These are phyloP conservation scores for Apiotrichum laibachii DNA, from an alignment of 1,284 basidiomycete genomes.

Conservation along the genomic window DNA sequence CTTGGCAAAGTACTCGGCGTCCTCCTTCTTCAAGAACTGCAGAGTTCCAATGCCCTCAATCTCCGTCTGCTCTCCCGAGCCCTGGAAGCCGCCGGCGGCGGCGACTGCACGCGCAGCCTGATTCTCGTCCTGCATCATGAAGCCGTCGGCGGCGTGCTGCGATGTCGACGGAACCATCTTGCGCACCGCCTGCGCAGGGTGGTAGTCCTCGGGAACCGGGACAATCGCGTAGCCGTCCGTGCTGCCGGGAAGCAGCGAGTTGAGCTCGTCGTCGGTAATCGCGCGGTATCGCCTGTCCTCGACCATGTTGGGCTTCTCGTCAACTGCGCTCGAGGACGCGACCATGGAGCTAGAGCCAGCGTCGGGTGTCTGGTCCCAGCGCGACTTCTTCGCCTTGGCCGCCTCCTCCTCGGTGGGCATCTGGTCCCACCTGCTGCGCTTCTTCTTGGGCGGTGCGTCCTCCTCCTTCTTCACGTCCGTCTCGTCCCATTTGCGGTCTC, in stretches of 20 bases:
- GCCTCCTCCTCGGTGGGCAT: conserved; percentile 61
- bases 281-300: conserved; percentile 94
- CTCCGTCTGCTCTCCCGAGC: conserved; percentile 94
- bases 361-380: conserved; percentile 51
- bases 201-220: conserved; percentile 90
- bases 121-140: conserved; percentile 93
- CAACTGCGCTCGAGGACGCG: conserved; percentile 53
- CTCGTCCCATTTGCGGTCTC: conserved; percentile 72
- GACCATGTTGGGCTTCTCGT: conserved; percentile 63
- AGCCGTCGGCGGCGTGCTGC: conserved; percentile 66
- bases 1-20: conserved; percentile 96
- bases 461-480: conserved; percentile 49
- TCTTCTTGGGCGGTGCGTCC: conserved; percentile 72
- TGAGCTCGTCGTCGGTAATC: conserved; percentile 92
- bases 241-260: conserved; percentile 77
- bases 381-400: conserved; percentile 71
- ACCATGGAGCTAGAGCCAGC: conserved; percentile 32
- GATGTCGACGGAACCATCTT: conserved; percentile 53
- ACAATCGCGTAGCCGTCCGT: conserved; percentile 82
- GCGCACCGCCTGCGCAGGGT: conserved; percentile 62
- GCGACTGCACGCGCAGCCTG: conserved; percentile 80
- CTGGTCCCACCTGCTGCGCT: conserved; percentile 96
- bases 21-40: conserved; percentile 97
- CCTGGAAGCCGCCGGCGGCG: conserved; percentile 74
- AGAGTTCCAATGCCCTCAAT: conserved; percentile 96